Conservation (phyloP, 1,284 basidiomycete genomes). For the Inonotus hispidus region DNA sequence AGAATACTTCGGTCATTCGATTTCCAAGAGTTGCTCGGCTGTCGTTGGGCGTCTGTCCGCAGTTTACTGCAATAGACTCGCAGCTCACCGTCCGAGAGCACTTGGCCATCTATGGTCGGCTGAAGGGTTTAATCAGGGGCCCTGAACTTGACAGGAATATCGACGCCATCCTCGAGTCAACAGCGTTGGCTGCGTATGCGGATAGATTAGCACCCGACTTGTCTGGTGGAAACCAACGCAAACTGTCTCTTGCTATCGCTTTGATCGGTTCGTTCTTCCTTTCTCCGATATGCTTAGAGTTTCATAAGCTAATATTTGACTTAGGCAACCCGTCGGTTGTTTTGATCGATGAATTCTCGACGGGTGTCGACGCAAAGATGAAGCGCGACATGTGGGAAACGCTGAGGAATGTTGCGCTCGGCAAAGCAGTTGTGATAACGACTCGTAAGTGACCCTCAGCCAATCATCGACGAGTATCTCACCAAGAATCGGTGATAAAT, state of each 20-base stretch:
- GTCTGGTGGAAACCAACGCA: constrained; percentile 78
- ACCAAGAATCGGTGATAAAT: constrained; percentile 25
- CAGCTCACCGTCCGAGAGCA: constrained; percentile 77
- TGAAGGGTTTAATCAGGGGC: constrained; percentile 58
- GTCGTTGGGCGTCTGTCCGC: constrained; percentile 73
- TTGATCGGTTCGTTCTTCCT: constrained; percentile 54
- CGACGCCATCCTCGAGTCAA: constrained; percentile 51
- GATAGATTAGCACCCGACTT: constrained; percentile 68
- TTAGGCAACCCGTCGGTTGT: constrained; percentile 71
- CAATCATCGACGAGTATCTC: background rate
- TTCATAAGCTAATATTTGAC: background rate
- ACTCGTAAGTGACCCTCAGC: constrained; percentile 44
- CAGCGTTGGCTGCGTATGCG: constrained; percentile 56
- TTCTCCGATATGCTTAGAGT: background rate
- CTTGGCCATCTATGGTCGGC: constrained; percentile 56
- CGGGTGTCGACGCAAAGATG: constrained; percentile 78
- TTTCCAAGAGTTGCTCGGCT: constrained; percentile 57
- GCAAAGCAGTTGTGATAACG: constrained; percentile 64
- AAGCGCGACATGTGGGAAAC: constrained; percentile 81
- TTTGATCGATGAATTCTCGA: constrained; percentile 80
- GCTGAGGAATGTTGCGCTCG: constrained; percentile 54
- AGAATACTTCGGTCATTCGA: constrained; percentile 54
- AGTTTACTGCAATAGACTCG: constrained; percentile 77
- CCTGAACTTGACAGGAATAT: constrained; percentile 50
- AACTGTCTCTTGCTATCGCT: constrained; percentile 72